phyloP scores from a whole-genome alignment of 768 basidiomycete genomes.

The Termitomyces sp. region DNA sequence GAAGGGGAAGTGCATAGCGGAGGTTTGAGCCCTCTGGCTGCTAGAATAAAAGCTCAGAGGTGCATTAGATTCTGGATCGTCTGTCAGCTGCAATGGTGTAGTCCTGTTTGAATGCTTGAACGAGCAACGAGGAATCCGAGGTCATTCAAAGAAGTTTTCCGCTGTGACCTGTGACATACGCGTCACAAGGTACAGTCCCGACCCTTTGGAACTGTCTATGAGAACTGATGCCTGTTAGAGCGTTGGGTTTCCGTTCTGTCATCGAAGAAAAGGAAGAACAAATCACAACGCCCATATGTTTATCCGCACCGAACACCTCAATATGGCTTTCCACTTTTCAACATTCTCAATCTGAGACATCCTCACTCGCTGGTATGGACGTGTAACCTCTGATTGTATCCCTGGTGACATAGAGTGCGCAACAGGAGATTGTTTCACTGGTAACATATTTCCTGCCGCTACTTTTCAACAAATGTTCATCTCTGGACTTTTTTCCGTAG shows the following conservation, averaged over 20 bases:
- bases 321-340: neutral
- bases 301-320: neutral
- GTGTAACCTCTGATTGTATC: neutral
- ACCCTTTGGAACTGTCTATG: no score
- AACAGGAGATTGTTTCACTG: neutral
- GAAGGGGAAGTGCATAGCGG: neutral
- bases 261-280: neutral
- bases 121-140: neutral
- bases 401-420: neutral
- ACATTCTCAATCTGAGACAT: neutral
- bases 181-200: neutral
- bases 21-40: neutral
- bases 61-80: neutral
- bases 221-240: no score
- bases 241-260: neutral
- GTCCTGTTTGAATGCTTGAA: neutral
- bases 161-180: neutral
- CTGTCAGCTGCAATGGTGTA: neutral
- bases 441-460: neutral
- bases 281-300: neutral
- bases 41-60: neutral
- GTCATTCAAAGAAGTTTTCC: no score
- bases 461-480: neutral
- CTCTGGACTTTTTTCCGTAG: neutral
- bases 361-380: neutral